Conservation (phyloP, 176 grass and related monocot species). For the Neostapfia colusana region DNA sequence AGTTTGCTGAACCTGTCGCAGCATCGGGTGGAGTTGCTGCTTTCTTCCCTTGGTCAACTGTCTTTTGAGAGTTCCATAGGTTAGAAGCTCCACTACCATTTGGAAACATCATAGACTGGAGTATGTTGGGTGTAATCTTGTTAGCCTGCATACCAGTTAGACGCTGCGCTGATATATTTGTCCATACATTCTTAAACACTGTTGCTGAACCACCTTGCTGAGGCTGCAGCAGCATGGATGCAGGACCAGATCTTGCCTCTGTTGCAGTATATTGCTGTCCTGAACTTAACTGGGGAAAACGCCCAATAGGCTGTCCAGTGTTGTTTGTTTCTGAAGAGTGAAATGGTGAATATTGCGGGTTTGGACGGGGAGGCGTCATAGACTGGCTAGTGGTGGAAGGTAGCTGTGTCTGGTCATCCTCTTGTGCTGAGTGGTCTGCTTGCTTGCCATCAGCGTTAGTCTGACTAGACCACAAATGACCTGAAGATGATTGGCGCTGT, state of each 20-base stretch:
- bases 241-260: slow-evolving; percentile 46
- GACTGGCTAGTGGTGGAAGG: slow-evolving; percentile 50
- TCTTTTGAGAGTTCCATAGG: slow-evolving; percentile 57
- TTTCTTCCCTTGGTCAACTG: slow-evolving; percentile 61
- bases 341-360: slow-evolving; percentile 51
- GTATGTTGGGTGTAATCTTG: slow-evolving; percentile 74
- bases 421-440: slow-evolving; percentile 40
- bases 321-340: slow-evolving; percentile 44
- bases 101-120: slow-evolving; percentile 86
- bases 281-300: slow-evolving; percentile 50
- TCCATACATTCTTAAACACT: slow-evolving; percentile 94
- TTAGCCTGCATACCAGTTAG: slow-evolving; percentile 55
- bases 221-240: slow-evolving; percentile 42
- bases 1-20: slow-evolving; percentile 65
- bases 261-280: slow-evolving; percentile 51
- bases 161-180: slow-evolving; percentile 80
- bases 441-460: slow-evolving; percentile 59
- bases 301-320: slow-evolving; percentile 45
- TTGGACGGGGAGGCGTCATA: slow-evolving; percentile 36
- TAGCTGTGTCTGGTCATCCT: slow-evolving; percentile 44
- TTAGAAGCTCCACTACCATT: slow-evolving; percentile 48
- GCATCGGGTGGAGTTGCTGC: slow-evolving; percentile 58
- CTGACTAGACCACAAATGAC: slow-evolving; percentile 52
- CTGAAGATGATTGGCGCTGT: slow-evolving; percentile 55
- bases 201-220: slow-evolving; percentile 61